A percentile compares a stretch with the other conserved stretches of the same genome.
phyloP scores from a whole-genome alignment of 495 filamentous ascomycete genomes.

The Sordaria brevicollis region DNA sequence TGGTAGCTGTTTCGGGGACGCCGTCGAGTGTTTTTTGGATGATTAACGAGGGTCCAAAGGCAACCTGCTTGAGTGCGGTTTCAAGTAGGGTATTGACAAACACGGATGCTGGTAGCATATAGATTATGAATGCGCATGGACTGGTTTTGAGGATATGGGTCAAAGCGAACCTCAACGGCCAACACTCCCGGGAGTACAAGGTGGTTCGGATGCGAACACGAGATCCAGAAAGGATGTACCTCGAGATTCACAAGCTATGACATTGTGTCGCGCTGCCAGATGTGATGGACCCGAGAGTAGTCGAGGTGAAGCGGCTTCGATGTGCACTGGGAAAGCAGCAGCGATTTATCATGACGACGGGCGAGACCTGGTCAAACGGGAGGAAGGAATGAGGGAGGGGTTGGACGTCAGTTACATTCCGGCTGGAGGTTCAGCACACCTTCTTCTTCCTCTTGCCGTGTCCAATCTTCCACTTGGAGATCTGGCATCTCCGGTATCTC shows the following conservation, averaged over 20 bases:
- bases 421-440: neutral
- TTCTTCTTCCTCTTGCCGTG: neutral
- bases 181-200: neutral
- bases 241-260: neutral
- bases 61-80: neutral
- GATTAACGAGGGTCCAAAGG: neutral
- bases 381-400: neutral
- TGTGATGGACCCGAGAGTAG: neutral
- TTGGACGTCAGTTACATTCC: neutral
- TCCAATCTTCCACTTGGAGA: neutral
- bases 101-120: neutral
- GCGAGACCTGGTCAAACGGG: neutral
- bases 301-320: neutral
- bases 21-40: neutral
- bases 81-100: neutral
- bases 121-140: neutral
- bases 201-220: neutral
- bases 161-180: neutral
- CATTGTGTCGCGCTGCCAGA: neutral
- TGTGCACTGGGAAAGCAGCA: neutral
- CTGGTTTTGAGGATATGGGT: neutral
- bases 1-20: neutral
- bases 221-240: neutral
- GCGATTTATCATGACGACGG: neutral
- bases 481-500: neutral